These are phyloP conservation scores for Herpotrichia juniperi DNA, from an alignment of 2,329 filamentous ascomycete genomes.

Conservation along the genomic window DNA sequence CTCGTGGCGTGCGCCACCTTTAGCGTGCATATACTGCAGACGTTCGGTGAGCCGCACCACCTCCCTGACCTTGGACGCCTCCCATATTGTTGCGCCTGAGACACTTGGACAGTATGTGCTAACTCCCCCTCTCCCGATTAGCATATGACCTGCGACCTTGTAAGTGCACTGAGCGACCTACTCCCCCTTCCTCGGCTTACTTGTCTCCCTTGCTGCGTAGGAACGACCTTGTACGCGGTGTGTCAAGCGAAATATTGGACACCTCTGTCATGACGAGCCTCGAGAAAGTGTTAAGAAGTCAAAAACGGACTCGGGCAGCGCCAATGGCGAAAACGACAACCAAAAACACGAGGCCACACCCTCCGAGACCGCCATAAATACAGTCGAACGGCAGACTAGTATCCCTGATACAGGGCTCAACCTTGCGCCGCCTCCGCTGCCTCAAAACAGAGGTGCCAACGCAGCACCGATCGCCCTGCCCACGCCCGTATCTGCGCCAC, in stretches of 20 bases:
- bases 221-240: slow-evolving; percentile 96
- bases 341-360: slow-evolving; percentile 34
- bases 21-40: slow-evolving; percentile 60
- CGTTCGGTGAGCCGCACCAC: slow-evolving; percentile 53
- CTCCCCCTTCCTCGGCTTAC: slow-evolving; percentile 42
- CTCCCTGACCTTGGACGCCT: slow-evolving; percentile 28
- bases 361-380: slow-evolving; percentile 33
- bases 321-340: slow-evolving; percentile 36
- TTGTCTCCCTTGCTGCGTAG: slow-evolving; percentile 55
- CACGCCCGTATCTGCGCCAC: slow-evolving; percentile 70
- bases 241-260: slow-evolving; percentile 97
- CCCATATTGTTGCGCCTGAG: slow-evolving; percentile 23
- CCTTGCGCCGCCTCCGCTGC: slow-evolving; percentile 42
- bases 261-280: slow-evolving; percentile 97
- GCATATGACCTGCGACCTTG: slow-evolving; percentile 62
- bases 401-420: slow-evolving; percentile 46
- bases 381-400: slow-evolving; percentile 35
- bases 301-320: slow-evolving; percentile 61
- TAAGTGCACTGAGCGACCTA: slow-evolving; percentile 44
- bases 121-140: slow-evolving; percentile 39
- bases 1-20: slow-evolving; percentile 17
- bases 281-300: slow-evolving; percentile 81
- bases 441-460: slow-evolving; percentile 42
- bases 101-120: slow-evolving; percentile 36
- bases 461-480: slow-evolving; percentile 74